A percentile compares a stretch with the other conserved stretches of the same genome.
These are phyloP conservation scores for Leishmania turanica DNA, from an alignment of 208 protist species.

Conservation along the genomic window DNA sequence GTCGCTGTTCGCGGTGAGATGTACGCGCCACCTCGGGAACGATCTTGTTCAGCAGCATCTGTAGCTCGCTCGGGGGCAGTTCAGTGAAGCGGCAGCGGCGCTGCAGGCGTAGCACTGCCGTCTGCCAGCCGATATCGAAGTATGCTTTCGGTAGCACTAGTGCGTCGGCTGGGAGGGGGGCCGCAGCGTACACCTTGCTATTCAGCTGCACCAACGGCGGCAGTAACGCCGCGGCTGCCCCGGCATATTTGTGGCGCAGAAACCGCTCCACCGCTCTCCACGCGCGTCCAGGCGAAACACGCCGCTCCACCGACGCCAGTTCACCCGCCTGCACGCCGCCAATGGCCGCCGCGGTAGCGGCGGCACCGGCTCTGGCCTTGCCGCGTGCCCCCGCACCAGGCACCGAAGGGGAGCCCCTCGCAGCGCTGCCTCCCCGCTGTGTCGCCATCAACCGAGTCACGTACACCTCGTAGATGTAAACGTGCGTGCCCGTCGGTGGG, in stretches of 20 bases:
- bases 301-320: conserved; percentile 21
- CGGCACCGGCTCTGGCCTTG: neutral
- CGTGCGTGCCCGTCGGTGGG: neutral
- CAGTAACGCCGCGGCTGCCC: conserved; percentile 27
- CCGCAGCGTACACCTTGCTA: conserved; percentile 55
- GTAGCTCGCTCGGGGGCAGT: conserved; percentile 47
- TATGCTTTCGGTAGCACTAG: conserved; percentile 61
- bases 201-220: conserved; percentile 68
- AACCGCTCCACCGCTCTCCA: conserved; percentile 60
- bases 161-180: conserved; percentile 53
- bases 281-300: conserved; percentile 44
- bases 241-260: conserved; percentile 31
- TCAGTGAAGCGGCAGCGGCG: conserved; percentile 38
- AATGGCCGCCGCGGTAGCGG: too few relatives aligned
- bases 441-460: conserved; percentile 43
- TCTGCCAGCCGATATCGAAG: conserved; percentile 75
- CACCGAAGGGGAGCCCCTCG: neutral
- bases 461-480: conserved; percentile 83
- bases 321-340: neutral
- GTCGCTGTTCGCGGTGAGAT: neutral
- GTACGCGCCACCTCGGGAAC: conserved; percentile 41
- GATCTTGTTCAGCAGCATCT: conserved; percentile 81
- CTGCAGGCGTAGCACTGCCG: conserved; percentile 53
- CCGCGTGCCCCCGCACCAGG: neutral
- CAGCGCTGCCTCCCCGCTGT: neutral